phyloP scores from a whole-genome alignment of 2,329 filamentous ascomycete genomes.

The Claviceps pazoutovae region DNA sequence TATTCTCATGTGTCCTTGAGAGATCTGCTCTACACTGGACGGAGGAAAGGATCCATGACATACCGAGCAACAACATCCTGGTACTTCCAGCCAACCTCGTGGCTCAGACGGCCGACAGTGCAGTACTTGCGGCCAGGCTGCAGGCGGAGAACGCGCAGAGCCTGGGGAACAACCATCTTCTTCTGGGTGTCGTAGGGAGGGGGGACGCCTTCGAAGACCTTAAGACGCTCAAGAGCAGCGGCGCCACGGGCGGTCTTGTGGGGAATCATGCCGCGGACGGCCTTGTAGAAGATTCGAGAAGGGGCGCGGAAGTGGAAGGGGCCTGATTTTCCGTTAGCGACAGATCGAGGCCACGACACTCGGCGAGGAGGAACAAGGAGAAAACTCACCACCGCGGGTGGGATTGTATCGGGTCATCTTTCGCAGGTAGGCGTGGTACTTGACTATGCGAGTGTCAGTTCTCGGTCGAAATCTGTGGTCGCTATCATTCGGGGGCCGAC shows the following conservation, averaged over 20 bases:
- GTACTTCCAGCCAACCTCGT: constrained; percentile 99
- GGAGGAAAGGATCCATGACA: constrained; percentile 19
- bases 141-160: constrained; percentile 86
- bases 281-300: constrained; percentile 99
- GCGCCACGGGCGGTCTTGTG: constrained; percentile 99
- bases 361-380: constrained; percentile 1
- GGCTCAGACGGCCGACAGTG: constrained; percentile 92
- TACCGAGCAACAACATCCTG: constrained; percentile 97
- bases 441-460: constrained; percentile 60
- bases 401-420: constrained; percentile 99
- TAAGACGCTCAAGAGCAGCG: constrained; percentile 92
- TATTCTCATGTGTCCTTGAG: not conserved
- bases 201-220: constrained; percentile 99
- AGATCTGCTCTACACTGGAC: not conserved
- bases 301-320: constrained; percentile 99
- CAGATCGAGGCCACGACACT: constrained; percentile 14
- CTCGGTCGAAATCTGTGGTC: constrained; percentile 6
- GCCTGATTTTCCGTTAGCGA: constrained; percentile 32
- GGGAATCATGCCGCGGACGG: constrained; percentile 98
- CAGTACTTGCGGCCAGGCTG: constrained; percentile 99
- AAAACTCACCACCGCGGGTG: constrained; percentile 77
- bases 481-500: not conserved
- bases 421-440: constrained; percentile 99
- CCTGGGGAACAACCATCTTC: constrained; percentile 98
- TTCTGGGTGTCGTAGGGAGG: constrained; percentile 99